phyloP scores from a whole-genome alignment of 176 grass and related monocot genomes.

The Secale cereale region DNA sequence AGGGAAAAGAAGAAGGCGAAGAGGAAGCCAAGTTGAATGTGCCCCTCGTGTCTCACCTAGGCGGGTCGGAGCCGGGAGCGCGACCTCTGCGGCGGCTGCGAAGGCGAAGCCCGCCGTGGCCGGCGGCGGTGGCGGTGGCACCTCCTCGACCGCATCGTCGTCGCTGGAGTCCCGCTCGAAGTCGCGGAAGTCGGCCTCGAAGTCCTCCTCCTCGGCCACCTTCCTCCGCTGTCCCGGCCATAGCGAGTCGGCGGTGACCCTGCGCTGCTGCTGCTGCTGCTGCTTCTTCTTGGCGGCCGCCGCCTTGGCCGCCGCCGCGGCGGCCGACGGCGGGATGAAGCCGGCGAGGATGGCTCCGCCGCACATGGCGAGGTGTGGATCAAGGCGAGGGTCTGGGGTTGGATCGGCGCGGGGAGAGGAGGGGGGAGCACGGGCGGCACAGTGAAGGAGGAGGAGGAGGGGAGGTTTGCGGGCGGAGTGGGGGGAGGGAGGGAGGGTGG shows the following conservation, averaged over 20 bases:
- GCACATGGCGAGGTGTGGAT: slow-evolving; percentile 38
- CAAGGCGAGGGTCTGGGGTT: no score
- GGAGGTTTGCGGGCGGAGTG: neutral
- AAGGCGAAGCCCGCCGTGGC: neutral
- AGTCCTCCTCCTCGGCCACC: slow-evolving; percentile 17
- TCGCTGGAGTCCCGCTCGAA: slow-evolving; percentile 42
- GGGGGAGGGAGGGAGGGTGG: neutral
- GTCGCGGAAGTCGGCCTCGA: slow-evolving; percentile 72
- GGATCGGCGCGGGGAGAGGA: neutral
- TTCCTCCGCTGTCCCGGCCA: slow-evolving; percentile 35
- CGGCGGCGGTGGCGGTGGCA: slow-evolving; percentile 16
- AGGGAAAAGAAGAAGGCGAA: neutral
- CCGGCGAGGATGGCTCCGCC: slow-evolving; percentile 76
- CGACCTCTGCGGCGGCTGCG: neutral
- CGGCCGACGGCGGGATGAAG: slow-evolving; percentile 48
- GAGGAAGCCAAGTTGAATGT: neutral
- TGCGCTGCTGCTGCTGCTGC: neutral
- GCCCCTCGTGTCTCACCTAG: slow-evolving; percentile 17
- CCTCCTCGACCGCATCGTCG: slow-evolving; percentile 17
- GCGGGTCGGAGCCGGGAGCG: neutral
- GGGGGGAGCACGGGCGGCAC: neutral
- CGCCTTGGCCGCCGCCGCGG: slow-evolving; percentile 10
- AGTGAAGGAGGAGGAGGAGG: neutral
- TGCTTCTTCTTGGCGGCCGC: neutral
- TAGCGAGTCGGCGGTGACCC: slow-evolving; percentile 34